Conservation (phyloP, 352 stramenopile species). For the Globisporangium nunn region DNA sequence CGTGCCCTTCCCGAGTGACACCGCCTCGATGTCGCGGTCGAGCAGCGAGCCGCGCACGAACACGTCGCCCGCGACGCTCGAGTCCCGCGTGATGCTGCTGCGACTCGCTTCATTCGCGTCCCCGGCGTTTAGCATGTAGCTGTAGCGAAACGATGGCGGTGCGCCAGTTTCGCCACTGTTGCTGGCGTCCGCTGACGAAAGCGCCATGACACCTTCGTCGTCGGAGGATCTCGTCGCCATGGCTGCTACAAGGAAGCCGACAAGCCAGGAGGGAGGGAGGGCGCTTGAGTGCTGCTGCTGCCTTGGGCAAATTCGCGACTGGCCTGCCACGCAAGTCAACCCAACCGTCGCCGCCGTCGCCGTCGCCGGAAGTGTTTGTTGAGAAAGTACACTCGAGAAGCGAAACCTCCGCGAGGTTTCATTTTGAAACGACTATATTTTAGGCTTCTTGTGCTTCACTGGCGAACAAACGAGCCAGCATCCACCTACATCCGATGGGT, state of each 20-base stretch:
- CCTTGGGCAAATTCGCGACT: too few relatives aligned
- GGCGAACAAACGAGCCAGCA: too few relatives aligned
- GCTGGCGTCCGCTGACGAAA: background rate
- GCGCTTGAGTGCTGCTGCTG: too few relatives aligned
- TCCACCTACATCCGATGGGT: too few relatives aligned
- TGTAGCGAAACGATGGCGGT: constrained; percentile 13
- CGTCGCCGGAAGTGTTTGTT: too few relatives aligned
- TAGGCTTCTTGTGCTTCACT: too few relatives aligned
- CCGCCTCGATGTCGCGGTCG: constrained; percentile 15
- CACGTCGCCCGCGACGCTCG: constrained; percentile 8
- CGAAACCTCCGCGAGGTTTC: too few relatives aligned
- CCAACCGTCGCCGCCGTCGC: too few relatives aligned
- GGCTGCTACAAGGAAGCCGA: background rate
- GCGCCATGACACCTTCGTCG: background rate
- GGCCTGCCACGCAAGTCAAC: too few relatives aligned
- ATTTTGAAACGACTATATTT: too few relatives aligned
- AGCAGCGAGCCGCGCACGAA: constrained; percentile 17
- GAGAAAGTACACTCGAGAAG: too few relatives aligned
- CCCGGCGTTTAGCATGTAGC: constrained; percentile 7
- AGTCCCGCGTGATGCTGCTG: constrained; percentile 2
- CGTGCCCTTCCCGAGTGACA: constrained; percentile 2
- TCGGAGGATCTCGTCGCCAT: background rate
- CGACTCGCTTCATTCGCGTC: constrained; percentile 4
- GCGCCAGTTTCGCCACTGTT: background rate
- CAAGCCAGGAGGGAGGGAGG: too few relatives aligned